These are phyloP conservation scores for Epithele typhae DNA, from an alignment of 768 basidiomycete genomes.

Conservation along the genomic window DNA sequence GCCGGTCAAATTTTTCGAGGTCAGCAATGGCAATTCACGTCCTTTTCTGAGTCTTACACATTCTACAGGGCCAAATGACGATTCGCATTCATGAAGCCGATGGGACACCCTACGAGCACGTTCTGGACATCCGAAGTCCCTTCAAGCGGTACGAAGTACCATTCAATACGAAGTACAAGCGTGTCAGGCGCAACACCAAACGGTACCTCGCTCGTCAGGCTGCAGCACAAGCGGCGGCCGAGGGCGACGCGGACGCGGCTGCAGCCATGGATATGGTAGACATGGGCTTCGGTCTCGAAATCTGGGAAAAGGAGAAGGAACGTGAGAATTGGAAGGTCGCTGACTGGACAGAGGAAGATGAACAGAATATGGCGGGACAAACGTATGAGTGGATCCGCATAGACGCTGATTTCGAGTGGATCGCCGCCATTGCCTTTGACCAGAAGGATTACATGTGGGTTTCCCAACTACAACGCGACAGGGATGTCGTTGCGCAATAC, in stretches of 20 bases:
- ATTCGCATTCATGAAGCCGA: slow-evolving; percentile 99
- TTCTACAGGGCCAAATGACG: slow-evolving; percentile 86
- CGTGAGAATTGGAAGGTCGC: slow-evolving; percentile 94
- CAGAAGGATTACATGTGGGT: slow-evolving; percentile 99
- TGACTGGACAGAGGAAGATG: slow-evolving; percentile 98
- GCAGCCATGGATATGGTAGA: slow-evolving; percentile 93
- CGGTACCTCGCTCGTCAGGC: slow-evolving; percentile 93
- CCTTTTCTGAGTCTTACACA: background rate
- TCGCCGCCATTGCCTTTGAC: slow-evolving; percentile 86
- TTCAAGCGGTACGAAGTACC: slow-evolving; percentile 97
- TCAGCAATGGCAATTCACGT: too few relatives aligned
- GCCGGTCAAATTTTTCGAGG: slow-evolving; percentile 89
- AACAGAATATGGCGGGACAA: slow-evolving; percentile 87
- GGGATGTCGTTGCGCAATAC: slow-evolving; percentile 95
- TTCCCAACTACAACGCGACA: slow-evolving; percentile 88
- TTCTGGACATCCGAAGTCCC: slow-evolving; percentile 80
- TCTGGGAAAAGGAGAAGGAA: slow-evolving; percentile 95
- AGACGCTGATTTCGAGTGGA: slow-evolving; percentile 99
- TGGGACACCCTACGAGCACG: slow-evolving; percentile 98
- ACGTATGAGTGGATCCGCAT: slow-evolving; percentile 99
- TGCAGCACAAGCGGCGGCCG: slow-evolving; percentile 88
- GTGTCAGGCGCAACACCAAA: slow-evolving; percentile 92
- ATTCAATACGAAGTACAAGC: slow-evolving; percentile 98
- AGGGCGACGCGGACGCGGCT: slow-evolving; percentile 87
- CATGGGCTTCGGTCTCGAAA: slow-evolving; percentile 88